Evolutionary conservation across 176 grass and related monocot genomes (phyloP).

Genomic region (Lolium rigidum): DNA sequence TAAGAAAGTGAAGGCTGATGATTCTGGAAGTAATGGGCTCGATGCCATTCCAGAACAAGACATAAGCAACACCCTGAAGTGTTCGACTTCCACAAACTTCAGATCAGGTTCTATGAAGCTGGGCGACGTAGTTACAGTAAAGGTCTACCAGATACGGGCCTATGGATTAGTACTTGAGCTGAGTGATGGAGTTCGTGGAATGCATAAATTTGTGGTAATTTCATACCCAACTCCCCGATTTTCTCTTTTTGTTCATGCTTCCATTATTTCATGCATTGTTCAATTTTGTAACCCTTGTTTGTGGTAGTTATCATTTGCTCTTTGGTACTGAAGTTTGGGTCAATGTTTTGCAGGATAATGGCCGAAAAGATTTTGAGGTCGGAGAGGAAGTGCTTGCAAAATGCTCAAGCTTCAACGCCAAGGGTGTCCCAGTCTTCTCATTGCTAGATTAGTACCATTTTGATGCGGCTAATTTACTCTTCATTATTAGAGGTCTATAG

Average conservation of each 20-base stretch:
- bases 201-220: slow-evolving; percentile 96
- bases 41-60: slow-evolving; percentile 43
- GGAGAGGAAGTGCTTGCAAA: slow-evolving; percentile 71
- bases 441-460: slow-evolving; percentile 52
- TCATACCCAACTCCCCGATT: background rate
- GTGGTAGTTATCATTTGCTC: background rate
- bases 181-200: slow-evolving; percentile 75
- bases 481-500: background rate
- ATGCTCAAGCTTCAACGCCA: slow-evolving; percentile 67
- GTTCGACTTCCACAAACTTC: slow-evolving; percentile 23
- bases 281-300: background rate
- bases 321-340: slow-evolving; percentile 2
- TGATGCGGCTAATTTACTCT: background rate
- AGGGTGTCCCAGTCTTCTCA: slow-evolving; percentile 86
- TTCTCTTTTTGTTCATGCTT: background rate
- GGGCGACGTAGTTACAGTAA: slow-evolving; percentile 77
- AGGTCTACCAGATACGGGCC: slow-evolving; percentile 81
- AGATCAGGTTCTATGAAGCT: slow-evolving; percentile 64
- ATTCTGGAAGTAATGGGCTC: slow-evolving; percentile 32
- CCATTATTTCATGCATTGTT: background rate
- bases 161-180: slow-evolving; percentile 92
- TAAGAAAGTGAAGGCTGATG: slow-evolving; percentile 50
- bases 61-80: slow-evolving; percentile 36
- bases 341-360: slow-evolving; percentile 57
- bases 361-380: slow-evolving; percentile 61